Base-by-base conservation (phyloP, 768 basidiomycete species). In the Leccinum fibrillosum region DNA sequence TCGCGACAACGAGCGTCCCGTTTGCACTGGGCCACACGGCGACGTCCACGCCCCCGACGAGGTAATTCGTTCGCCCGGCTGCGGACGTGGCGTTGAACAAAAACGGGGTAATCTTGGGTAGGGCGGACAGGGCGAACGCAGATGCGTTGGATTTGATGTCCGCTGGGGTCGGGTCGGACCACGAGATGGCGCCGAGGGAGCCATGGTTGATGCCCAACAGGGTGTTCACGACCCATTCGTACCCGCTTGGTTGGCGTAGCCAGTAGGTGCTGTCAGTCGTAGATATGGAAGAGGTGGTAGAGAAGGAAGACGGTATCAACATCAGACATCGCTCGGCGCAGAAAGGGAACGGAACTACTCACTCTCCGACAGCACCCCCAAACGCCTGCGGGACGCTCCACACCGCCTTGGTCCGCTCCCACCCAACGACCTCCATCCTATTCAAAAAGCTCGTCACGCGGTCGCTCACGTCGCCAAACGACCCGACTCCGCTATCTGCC, bases 361-460 rank as follows among this genome's bases (percentile, higher is more conserved):
- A 78, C 75, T 69, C 65, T 25, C 65, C 67, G 2, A 66, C 13
- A 19, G 52, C 63, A 45, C 79, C 80, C 35, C 88, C 88, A 61
- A 92, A 92, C 1, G 81, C 89, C 69, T 92, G 90, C 2, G 89
- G 86, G 0, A 91, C 89, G 5, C 84, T 82, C 90, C 90, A 92
- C 3, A 90, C 78, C 2, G 84, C 77, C 65, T 88, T 86, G 9
- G 80, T 82, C 17, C 82, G 75, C 59, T 85, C 85, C 84, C 88
- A 87, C 4, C 86, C 87, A 48, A 84, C 78, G 51, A 78, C 75
- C 64, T 81, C 76, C 25, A 86, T 71, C 11, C 88, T 77, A 48
- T 83, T 72, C 30, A 72, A 69, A 72, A 84, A 90, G 59, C 85
- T 78, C 54, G 88, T 86, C 78, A 90, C 83, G 30, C 90, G 77